Evolutionary conservation across 441 rosid genomes (phyloP).

Genomic region (Geranium incanum): DNA sequence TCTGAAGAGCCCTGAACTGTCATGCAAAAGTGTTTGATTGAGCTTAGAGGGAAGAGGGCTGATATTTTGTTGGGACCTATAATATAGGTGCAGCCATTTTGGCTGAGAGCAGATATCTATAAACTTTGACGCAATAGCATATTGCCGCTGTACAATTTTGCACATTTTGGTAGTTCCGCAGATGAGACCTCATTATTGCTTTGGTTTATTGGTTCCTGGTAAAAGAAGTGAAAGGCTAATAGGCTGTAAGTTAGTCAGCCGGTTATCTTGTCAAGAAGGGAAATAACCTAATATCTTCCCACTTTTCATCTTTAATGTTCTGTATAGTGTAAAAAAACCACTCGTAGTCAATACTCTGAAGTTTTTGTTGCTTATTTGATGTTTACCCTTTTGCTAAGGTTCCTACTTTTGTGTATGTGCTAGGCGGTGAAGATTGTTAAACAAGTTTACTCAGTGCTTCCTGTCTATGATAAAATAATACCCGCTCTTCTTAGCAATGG

Average conservation of each 20-base stretch:
- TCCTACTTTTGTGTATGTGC: slow-evolving; percentile 14
- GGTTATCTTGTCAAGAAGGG: not conserved
- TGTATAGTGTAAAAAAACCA: not conserved
- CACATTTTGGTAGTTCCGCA: not conserved
- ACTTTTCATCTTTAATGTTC: not conserved
- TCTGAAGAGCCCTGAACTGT: not conserved
- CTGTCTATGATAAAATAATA: slow-evolving; percentile 75
- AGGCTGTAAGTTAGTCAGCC: not conserved
- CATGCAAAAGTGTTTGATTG: not conserved
- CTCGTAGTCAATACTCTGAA: not conserved
- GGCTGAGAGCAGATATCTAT: not conserved
- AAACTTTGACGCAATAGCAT: not conserved
- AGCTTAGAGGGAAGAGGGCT: slow-evolving; percentile 1
- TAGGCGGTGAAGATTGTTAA: slow-evolving; percentile 88
- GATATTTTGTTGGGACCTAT: not conserved
- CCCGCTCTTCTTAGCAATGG: slow-evolving; percentile 69
- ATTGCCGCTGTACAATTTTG: not conserved
- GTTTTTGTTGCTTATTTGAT: not conserved
- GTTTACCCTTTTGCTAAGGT: not conserved
- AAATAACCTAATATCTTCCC: not conserved
- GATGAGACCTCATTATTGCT: not conserved
- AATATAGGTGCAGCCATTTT: not conserved
- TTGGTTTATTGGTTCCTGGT: not conserved
- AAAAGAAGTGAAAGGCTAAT: not conserved
- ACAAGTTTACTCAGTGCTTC: slow-evolving; percentile 78